These are phyloP conservation scores for Hypomontagnella submonticulosa DNA, from an alignment of 495 filamentous ascomycete species.

Conservation along the genomic window DNA sequence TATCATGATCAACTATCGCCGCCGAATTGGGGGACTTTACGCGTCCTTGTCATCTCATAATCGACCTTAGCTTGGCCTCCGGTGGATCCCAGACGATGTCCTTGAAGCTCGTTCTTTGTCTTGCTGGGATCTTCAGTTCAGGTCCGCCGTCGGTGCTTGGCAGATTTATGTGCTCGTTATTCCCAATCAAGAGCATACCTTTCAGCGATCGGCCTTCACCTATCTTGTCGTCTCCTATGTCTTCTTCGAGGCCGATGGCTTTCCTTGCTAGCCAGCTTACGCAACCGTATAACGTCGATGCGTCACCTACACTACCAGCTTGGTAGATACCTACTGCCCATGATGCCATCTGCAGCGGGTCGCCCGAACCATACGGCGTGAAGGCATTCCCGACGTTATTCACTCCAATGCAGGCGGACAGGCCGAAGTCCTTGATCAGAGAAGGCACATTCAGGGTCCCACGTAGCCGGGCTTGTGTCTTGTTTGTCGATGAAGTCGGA, in stretches of 20 bases:
- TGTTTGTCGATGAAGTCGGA: slow-evolving; percentile 44
- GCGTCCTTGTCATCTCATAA: slow-evolving; percentile 29
- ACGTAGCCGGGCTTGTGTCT: slow-evolving; percentile 51
- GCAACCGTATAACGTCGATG: slow-evolving; percentile 70
- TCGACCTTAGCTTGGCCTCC: slow-evolving; percentile 30
- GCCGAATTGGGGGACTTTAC: not conserved
- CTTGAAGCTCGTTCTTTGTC: slow-evolving; percentile 35
- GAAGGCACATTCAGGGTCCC: slow-evolving; percentile 72
- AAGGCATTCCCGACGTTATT: slow-evolving; percentile 85
- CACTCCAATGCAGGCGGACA: slow-evolving; percentile 72
- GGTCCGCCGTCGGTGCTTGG: slow-evolving; percentile 19
- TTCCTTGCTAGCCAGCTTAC: slow-evolving; percentile 67
- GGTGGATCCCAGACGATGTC: slow-evolving; percentile 48
- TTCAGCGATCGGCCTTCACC: slow-evolving; percentile 22
- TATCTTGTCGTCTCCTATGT: slow-evolving; percentile 11
- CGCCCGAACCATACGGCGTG: slow-evolving; percentile 77
- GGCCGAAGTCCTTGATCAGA: slow-evolving; percentile 68
- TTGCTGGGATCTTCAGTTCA: slow-evolving; percentile 32
- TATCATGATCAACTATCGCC: not conserved
- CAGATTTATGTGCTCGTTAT: slow-evolving; percentile 20
- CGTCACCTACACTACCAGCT: slow-evolving; percentile 68
- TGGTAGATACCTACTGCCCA: slow-evolving; percentile 76
- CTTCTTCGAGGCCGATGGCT: slow-evolving; percentile 55
- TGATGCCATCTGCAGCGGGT: slow-evolving; percentile 72
- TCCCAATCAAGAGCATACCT: slow-evolving; percentile 38